phyloP scores from a whole-genome alignment of 108 stramenopile species.

The Mayamaea pseudoterrestris region DNA sequence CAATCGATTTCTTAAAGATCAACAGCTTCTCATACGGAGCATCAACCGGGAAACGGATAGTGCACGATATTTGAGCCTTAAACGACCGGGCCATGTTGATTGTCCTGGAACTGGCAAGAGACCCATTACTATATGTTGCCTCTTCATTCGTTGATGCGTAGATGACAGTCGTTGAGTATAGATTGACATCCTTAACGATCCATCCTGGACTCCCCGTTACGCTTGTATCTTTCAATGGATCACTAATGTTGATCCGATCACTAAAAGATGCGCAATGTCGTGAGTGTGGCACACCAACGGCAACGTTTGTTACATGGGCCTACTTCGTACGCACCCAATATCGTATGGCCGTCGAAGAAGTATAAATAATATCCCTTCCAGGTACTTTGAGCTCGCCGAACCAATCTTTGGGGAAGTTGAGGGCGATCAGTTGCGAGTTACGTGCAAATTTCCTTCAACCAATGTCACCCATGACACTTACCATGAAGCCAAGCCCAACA shows the following conservation, averaged over 20 bases:
- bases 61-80: slow-evolving; percentile 24
- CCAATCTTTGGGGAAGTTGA: too few species aligned
- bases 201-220: slow-evolving; percentile 12
- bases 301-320: slow-evolving; percentile 33
- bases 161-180: slow-evolving; percentile 27
- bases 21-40: slow-evolving; percentile 26
- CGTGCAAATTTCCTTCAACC: too few species aligned
- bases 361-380: slow-evolving; percentile 49
- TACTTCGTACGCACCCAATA: slow-evolving; percentile 47
- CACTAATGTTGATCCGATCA: slow-evolving; percentile 37
- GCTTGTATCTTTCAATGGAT: slow-evolving; percentile 26
- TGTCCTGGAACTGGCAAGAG: slow-evolving; percentile 42
- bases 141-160: slow-evolving; percentile 53
- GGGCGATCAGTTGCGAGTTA: too few species aligned
- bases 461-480: too few species aligned
- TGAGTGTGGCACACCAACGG: too few species aligned
- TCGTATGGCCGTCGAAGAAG: slow-evolving; percentile 48
- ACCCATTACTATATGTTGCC: slow-evolving; percentile 49
- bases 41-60: slow-evolving; percentile 50
- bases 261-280: too few species aligned
- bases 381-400: slow-evolving; percentile 19
- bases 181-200: slow-evolving; percentile 26
- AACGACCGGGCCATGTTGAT: slow-evolving; percentile 65
- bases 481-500: slow-evolving; percentile 24
- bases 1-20: slow-evolving; percentile 32